Conservation (phyloP, 768 basidiomycete genomes). For the Pholiota microspora region DNA sequence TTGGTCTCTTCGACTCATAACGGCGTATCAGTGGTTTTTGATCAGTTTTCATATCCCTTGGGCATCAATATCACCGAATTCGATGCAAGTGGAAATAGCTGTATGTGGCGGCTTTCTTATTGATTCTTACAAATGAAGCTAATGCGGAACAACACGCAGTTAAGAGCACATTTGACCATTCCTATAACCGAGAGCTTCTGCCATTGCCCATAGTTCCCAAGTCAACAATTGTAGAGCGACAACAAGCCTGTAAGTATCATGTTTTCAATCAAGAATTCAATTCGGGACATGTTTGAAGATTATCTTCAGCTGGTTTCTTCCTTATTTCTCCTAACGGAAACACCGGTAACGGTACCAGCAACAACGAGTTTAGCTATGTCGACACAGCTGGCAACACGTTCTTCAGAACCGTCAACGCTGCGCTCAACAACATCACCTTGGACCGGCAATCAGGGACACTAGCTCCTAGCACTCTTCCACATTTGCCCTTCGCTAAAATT, state of each 20-base stretch:
- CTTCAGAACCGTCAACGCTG: conserved; percentile 56
- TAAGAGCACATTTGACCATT: conserved; percentile 59
- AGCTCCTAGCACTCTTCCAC: conserved; percentile 19
- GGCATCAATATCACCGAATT: conserved; percentile 41
- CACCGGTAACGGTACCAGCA: conserved; percentile 66
- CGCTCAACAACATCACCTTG: conserved; percentile 57
- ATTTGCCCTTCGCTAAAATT: conserved; percentile 6
- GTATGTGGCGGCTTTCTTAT: conserved; percentile 24
- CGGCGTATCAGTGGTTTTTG: conserved; percentile 34
- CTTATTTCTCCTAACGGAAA: conserved; percentile 42
- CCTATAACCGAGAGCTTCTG: conserved; percentile 56
- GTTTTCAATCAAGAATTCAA: neutral
- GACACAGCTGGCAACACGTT: conserved; percentile 65
- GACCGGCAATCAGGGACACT: conserved; percentile 56
- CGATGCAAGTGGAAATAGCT: conserved; percentile 31
- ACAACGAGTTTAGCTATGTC: conserved; percentile 62
- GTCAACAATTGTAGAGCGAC: conserved; percentile 57
- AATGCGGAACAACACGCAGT: conserved; percentile 32
- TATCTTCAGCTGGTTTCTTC: conserved; percentile 48
- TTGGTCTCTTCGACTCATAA: conserved; percentile 38
- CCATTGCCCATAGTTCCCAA: conserved; percentile 59
- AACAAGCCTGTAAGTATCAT: conserved; percentile 55
- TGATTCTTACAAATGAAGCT: neutral
- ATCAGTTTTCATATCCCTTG: conserved; percentile 45
- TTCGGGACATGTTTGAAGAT: neutral